phyloP scores from a whole-genome alignment of 495 filamentous ascomycete genomes.

The Chaetomidium leptoderma region DNA sequence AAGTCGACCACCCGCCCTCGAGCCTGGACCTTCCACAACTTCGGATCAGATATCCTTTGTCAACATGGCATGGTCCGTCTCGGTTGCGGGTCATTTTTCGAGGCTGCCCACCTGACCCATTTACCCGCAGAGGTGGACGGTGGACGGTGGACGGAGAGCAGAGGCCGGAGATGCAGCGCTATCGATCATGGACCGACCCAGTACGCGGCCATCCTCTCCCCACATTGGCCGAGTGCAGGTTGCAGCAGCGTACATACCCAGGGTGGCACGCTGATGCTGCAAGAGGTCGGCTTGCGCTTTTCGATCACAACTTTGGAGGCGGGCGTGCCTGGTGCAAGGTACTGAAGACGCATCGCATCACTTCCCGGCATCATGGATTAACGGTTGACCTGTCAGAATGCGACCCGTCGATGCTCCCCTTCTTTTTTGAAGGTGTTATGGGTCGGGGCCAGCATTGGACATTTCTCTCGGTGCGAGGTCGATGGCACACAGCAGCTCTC shows the following conservation, averaged over 20 bases:
- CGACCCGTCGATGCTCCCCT: background rate
- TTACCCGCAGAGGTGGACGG: conserved; percentile 1
- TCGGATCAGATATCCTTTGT: background rate
- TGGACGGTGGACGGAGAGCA: background rate
- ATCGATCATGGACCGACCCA: conserved; percentile 8
- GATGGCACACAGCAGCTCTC: conserved; percentile 5
- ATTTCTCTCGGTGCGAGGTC: background rate
- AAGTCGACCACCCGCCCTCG: background rate
- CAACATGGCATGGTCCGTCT: background rate
- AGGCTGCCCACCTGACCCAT: conserved; percentile 8
- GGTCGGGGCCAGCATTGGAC: background rate
- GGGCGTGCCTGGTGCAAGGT: background rate
- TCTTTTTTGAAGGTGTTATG: background rate
- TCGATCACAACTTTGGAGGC: background rate
- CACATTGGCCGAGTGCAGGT: conserved; percentile 2
- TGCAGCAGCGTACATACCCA: background rate
- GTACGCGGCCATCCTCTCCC: conserved; percentile 14
- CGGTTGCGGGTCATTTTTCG: too few species aligned
- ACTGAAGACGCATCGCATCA: background rate
- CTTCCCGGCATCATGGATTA: background rate
- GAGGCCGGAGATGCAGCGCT: conserved; percentile 4
- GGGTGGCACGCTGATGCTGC: conserved; percentile 8
- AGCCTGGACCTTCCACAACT: background rate
- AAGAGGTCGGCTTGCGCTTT: background rate
- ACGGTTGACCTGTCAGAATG: background rate